These are phyloP conservation scores for Verticillium nubilum DNA, from an alignment of 2,329 filamentous ascomycete species.

Conservation along the genomic window DNA sequence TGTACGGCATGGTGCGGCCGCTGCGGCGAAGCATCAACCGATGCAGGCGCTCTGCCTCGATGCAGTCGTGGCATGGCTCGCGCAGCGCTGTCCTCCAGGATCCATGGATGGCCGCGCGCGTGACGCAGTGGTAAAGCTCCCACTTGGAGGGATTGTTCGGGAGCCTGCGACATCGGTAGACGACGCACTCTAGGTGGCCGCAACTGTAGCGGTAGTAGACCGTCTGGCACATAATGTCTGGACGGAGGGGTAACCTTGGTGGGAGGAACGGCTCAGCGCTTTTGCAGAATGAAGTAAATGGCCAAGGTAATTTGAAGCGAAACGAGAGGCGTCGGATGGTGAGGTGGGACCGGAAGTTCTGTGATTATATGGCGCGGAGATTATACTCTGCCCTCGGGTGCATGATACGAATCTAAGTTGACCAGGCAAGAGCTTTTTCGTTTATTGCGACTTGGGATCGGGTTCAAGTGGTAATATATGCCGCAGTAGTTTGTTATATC, in stretches of 20 bases:
- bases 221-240: constrained; percentile 8
- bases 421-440: too few relatives aligned
- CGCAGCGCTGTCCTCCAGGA: constrained; percentile 2
- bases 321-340: too few relatives aligned
- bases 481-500: too few relatives aligned
- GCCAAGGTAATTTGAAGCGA: too few relatives aligned
- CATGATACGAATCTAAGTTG: too few relatives aligned
- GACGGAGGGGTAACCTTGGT: neutral
- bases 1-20: neutral
- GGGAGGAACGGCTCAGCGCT: too few relatives aligned
- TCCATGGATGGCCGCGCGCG: neutral
- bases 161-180: constrained; percentile 6
- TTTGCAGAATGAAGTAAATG: too few relatives aligned
- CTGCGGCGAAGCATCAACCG: neutral
- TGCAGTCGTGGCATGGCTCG: constrained; percentile 13
- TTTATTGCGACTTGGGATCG: too few relatives aligned
- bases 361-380: too few relatives aligned
- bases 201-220: constrained; percentile 14
- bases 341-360: too few relatives aligned
- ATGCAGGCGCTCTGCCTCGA: neutral
- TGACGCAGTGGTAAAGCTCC: neutral
- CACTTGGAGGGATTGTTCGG: neutral
- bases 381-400: too few relatives aligned
- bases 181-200: constrained; percentile 6
- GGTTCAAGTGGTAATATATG: too few relatives aligned